Evolutionary conservation across 2,329 filamentous ascomycete genomes (phyloP), one percentile per base, ranked within the genome.

Genomic region (Aurifilum marmelostoma): DNA sequence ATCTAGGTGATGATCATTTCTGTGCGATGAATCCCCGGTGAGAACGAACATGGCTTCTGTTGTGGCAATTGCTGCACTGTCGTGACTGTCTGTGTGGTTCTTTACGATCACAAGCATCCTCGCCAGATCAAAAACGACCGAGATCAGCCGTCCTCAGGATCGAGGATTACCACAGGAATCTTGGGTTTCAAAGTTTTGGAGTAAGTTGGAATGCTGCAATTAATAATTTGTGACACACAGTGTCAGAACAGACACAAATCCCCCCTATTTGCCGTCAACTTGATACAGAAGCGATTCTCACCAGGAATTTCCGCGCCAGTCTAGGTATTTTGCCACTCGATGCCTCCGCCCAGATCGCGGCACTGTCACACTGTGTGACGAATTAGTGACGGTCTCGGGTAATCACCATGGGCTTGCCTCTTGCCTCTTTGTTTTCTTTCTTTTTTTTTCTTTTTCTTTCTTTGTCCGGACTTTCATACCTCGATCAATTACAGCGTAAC

Each of bases 291-390:
- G 12, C 11, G 39, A 34, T 3, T 14, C 9, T 14, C 39, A 41
- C 39, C 39, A 41, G 11, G 12, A 14, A 41, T 18, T 8, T 14
- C 41, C 43, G 43, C 9, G 43, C 43, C 18, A 47, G 21, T 7
- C 18, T 9, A n/a, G 11, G 18, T 18, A 29, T 29, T 56, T n/a
- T 56, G 52, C 52, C 52, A 56, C 52, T 32, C 14, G 1, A 18
- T 16, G 52, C 52, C 24, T 29, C 27, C 52, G 27, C 52, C 32
- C 52, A 32, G 11, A 18, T 8, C 29, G 32, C 56, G 56, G 29
- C 32, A 32, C 24, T 29, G 32, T 24, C 56, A 59, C 56, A 59
- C 29, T 37, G 56, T 59, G 14, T 59, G 56, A 59, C 56, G 56
- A 59, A 37, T 18, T 32, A 59, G 12, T n/a, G 29, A 59, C 32